Evolutionary conservation across 345 rosid species (phyloP).

Genomic region (Rhizophora apiculata): DNA sequence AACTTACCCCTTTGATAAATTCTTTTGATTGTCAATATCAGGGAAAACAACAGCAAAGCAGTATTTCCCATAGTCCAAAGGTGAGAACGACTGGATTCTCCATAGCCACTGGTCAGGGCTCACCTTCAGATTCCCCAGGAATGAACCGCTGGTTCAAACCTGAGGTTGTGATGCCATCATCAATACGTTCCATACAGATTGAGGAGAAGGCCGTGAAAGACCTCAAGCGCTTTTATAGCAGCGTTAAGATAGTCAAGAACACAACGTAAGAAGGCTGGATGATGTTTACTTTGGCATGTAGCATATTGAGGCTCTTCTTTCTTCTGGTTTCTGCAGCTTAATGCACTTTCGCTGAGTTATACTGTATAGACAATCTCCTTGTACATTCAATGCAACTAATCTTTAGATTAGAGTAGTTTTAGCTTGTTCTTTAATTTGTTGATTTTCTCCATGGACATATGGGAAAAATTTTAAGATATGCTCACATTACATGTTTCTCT

Average conservation of each 20-base stretch:
- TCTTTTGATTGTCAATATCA: constrained; percentile 19
- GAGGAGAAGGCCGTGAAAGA: constrained; percentile 97
- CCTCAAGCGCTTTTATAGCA: constrained; percentile 81
- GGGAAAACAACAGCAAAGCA: constrained; percentile 59
- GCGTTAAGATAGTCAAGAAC: constrained; percentile 74
- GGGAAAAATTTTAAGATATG: no score
- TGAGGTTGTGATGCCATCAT: constrained; percentile 62
- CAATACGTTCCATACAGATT: constrained; percentile 82
- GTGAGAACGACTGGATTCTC: constrained; percentile 69
- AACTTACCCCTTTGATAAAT: background rate
- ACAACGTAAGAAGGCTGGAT: constrained; percentile 12
- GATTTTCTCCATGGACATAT: no score
- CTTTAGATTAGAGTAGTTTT: constrained; percentile 11
- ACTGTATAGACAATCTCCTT: constrained; percentile 35
- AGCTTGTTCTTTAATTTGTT: background rate
- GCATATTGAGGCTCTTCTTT: constrained; percentile 10
- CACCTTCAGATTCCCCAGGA: constrained; percentile 80
- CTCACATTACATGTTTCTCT: no score
- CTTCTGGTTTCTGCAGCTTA: background rate
- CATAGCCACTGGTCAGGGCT: constrained; percentile 57
- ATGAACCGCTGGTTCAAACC: constrained; percentile 94
- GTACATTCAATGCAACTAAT: constrained; percentile 21
- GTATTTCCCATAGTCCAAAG: constrained; percentile 69
- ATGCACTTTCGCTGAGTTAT: constrained; percentile 27
- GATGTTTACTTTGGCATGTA: constrained; percentile 4